phyloP scores from a whole-genome alignment of 208 protist genomes.

The Trypanosoma platydactyli region DNA sequence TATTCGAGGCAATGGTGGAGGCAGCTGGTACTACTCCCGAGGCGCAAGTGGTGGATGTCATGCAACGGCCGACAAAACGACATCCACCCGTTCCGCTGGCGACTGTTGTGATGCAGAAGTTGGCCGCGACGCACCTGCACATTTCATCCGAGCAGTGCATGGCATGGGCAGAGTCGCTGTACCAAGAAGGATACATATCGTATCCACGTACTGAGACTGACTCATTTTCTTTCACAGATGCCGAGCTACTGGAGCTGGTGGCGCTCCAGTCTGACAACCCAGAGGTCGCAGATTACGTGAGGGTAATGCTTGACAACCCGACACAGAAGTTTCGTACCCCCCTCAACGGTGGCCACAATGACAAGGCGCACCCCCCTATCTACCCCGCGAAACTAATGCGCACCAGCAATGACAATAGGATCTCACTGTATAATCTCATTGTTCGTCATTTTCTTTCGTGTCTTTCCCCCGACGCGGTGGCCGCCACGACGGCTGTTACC shows the following conservation, averaged over 20 bases:
- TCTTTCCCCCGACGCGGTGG: conserved; percentile 92
- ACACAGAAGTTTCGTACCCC: conserved; percentile 87
- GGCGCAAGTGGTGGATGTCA: conserved; percentile 64
- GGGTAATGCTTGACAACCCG: conserved; percentile 53
- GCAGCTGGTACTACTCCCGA: conserved; percentile 37
- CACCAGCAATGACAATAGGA: conserved; percentile 49
- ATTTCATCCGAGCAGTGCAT: conserved; percentile 96
- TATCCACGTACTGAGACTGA: conserved; percentile 99
- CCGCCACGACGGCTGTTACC: conserved; percentile 83
- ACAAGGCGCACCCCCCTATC: conserved; percentile 98
- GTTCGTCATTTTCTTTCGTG: conserved; percentile 98
- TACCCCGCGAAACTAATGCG: conserved; percentile 92
- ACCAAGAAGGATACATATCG: conserved; percentile 91
- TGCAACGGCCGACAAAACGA: conserved; percentile 66
- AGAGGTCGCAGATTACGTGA: conserved; percentile 54
- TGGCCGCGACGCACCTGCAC: conserved; percentile 91
- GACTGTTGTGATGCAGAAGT: conserved; percentile 98
- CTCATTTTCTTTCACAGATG: conserved; percentile 86
- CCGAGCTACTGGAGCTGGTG: conserved; percentile 84
- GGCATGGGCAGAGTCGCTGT: conserved; percentile 91
- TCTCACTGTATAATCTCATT: conserved; percentile 95
- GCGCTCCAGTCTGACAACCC: conserved; percentile 58
- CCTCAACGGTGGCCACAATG: conserved; percentile 93
- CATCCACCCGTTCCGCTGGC: conserved; percentile 94
- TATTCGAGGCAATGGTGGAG: conserved; percentile 71